Percentiles rank a stretch among this genome's conserved stretches.
Evolutionary conservation across 176 grass and related monocot genomes (phyloP).

Genomic region (Carex cristatella): DNA sequence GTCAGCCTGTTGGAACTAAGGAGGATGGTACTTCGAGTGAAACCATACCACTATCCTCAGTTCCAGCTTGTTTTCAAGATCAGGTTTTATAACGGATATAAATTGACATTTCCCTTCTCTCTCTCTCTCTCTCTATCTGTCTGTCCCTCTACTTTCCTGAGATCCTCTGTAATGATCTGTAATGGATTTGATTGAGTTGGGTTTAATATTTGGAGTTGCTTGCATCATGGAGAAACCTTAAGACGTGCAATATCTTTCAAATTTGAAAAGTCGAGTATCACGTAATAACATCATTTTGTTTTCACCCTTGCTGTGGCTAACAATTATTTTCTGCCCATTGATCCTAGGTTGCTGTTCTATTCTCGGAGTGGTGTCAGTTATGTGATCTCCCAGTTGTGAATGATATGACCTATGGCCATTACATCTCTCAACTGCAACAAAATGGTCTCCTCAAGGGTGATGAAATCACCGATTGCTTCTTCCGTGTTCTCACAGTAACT

Average conservation of each 20-base stretch:
- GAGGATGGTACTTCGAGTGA: conserved; percentile 60
- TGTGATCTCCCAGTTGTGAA: conserved; percentile 67
- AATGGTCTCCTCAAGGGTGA: conserved; percentile 76
- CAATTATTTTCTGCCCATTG: not conserved
- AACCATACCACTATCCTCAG: conserved; percentile 18
- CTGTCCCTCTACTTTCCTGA: not conserved
- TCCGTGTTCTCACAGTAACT: conserved; percentile 56
- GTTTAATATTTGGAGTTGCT: not conserved
- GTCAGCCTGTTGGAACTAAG: conserved; percentile 41
- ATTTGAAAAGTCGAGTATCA: not conserved
- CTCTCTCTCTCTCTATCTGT: not conserved
- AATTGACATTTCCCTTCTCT: not conserved
- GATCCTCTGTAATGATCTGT: not conserved
- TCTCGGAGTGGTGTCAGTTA: conserved; percentile 84
- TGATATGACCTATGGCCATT: conserved; percentile 70
- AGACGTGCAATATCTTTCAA: conserved; percentile 16
- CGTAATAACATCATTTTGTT: not conserved
- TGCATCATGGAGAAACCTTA: not conserved
- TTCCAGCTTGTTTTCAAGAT: conserved; percentile 74
- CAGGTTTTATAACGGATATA: conserved; percentile 41
- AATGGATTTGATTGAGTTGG: not conserved
- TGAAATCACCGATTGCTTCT: conserved; percentile 84
- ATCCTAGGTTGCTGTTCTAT: conserved; percentile 58
- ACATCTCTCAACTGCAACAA: conserved; percentile 72
- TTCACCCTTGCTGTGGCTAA: not conserved